These are phyloP conservation scores for Chlorociboria aeruginascens DNA, from an alignment of 495 filamentous ascomycete species.

Conservation along the genomic window DNA sequence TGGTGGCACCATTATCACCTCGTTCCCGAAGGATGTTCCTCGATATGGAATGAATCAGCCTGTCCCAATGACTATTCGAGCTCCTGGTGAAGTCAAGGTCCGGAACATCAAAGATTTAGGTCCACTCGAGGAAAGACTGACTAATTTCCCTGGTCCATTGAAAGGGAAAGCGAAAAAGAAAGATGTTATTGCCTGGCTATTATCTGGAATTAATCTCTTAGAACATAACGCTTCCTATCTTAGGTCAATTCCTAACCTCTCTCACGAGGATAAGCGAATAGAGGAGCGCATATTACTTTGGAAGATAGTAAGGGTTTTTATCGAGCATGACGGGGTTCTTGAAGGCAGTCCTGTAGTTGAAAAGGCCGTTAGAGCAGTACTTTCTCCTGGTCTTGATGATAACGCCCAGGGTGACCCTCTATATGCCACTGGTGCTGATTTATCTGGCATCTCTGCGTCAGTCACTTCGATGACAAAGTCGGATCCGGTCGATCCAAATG, in stretches of 20 bases:
- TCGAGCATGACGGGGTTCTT: constrained; percentile 76
- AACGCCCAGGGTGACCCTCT: constrained; percentile 19
- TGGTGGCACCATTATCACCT: constrained; percentile 69
- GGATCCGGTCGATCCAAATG: constrained; percentile 54
- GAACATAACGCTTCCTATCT: constrained; percentile 41
- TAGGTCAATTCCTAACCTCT: constrained; percentile 17
- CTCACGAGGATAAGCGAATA: constrained; percentile 50
- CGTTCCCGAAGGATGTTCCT: constrained; percentile 80
- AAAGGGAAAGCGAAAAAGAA: constrained; percentile 91
- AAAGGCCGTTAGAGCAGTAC: constrained; percentile 54
- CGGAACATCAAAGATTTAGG: constrained; percentile 56
- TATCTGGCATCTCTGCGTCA: constrained; percentile 16
- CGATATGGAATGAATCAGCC: constrained; percentile 65
- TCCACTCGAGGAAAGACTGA: constrained; percentile 54
- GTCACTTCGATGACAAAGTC: constrained; percentile 22
- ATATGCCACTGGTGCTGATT: constrained; percentile 22
- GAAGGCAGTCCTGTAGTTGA: constrained; percentile 66
- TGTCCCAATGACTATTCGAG: constrained; percentile 68
- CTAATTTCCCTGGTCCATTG: constrained; percentile 81
- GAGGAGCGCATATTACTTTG: constrained; percentile 78
- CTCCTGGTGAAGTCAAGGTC: constrained; percentile 72
- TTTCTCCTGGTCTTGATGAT: constrained; percentile 50
- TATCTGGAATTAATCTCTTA: constrained; percentile 54
- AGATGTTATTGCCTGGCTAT: constrained; percentile 76
- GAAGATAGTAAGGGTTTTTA: constrained; percentile 68